phyloP scores from a whole-genome alignment of 208 protist species.

The Trypanosoma congolense region DNA sequence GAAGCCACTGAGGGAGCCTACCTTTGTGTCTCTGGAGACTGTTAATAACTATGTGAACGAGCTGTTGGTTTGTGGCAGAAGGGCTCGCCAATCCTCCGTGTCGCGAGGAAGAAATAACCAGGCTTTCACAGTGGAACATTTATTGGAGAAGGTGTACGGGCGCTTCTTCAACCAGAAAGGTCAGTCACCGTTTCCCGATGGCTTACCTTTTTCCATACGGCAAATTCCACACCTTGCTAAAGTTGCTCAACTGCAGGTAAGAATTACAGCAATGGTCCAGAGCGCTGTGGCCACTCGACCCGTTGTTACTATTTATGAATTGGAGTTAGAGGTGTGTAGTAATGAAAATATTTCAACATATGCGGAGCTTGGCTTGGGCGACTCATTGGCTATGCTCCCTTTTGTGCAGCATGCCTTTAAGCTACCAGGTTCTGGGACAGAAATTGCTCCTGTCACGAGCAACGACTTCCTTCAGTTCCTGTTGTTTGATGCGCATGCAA shows the following conservation, averaged over 20 bases:
- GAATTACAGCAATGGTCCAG: slow-evolving; percentile 45
- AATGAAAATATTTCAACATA: slow-evolving; percentile 47
- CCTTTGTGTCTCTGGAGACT: neutral
- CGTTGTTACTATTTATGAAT: slow-evolving; percentile 77
- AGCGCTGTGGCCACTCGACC: slow-evolving; percentile 56
- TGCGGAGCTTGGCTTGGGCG: slow-evolving; percentile 56
- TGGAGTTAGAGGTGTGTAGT: slow-evolving; percentile 58
- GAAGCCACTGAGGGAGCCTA: neutral
- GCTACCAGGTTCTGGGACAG: slow-evolving; percentile 14
- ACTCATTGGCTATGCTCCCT: slow-evolving; percentile 41
- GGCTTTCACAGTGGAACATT: slow-evolving; percentile 24
- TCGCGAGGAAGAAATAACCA: neutral
- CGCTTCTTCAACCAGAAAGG: slow-evolving; percentile 17
- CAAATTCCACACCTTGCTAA: slow-evolving; percentile 46
- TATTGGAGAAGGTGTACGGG: slow-evolving; percentile 17
- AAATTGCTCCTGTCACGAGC: slow-evolving; percentile 44
- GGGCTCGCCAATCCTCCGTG: neutral
- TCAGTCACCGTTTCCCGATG: slow-evolving; percentile 23
- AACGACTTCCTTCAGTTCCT: slow-evolving; percentile 57
- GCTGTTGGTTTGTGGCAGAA: slow-evolving; percentile 4
- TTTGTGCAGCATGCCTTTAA: slow-evolving; percentile 75
- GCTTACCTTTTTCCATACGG: slow-evolving; percentile 50
- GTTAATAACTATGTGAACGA: slow-evolving; percentile 28
- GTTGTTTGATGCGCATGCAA: slow-evolving; percentile 30
- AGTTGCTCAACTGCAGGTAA: slow-evolving; percentile 42